A percentile compares a stretch with the other conserved stretches of the same genome.
These are phyloP conservation scores for Gautieria morchelliformis DNA, from an alignment of 768 basidiomycete genomes.

Conservation along the genomic window DNA sequence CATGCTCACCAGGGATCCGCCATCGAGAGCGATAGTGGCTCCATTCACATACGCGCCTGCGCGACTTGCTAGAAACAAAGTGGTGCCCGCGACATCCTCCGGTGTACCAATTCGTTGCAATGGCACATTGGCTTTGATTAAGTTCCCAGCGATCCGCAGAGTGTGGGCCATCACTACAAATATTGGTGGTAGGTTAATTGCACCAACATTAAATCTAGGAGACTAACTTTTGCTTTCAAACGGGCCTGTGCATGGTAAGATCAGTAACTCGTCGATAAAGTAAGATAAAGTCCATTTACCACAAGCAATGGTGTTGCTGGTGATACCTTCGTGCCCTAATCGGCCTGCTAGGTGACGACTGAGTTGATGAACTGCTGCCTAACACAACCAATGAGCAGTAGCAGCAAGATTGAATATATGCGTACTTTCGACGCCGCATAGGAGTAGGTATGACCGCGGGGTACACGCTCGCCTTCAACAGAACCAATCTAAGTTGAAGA, in stretches of 20 bases:
- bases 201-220: neutral
- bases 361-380: conserved; percentile 47
- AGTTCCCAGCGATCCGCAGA: conserved; percentile 34
- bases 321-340: conserved; percentile 47
- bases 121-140: conserved; percentile 35
- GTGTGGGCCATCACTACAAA: conserved; percentile 46
- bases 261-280: neutral
- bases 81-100: conserved; percentile 57
- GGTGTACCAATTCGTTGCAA: conserved; percentile 46
- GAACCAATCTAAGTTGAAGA: conserved; percentile 42
- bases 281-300: conserved; percentile 23
- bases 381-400: neutral
- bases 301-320: conserved; percentile 55
- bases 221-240: conserved; percentile 33
- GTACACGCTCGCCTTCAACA: conserved; percentile 46
- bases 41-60: conserved; percentile 58
- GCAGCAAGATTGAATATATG: neutral
- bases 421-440: conserved; percentile 50
- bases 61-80: conserved; percentile 49
- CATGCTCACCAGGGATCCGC: conserved; percentile 37
- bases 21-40: conserved; percentile 53
- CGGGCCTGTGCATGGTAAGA: conserved; percentile 14
- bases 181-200: neutral
- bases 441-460: conserved; percentile 52
- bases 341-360: conserved; percentile 47